Conservation (phyloP, 2,329 filamentous ascomycete genomes). For the Macrophomina pseudophaseolina region DNA sequence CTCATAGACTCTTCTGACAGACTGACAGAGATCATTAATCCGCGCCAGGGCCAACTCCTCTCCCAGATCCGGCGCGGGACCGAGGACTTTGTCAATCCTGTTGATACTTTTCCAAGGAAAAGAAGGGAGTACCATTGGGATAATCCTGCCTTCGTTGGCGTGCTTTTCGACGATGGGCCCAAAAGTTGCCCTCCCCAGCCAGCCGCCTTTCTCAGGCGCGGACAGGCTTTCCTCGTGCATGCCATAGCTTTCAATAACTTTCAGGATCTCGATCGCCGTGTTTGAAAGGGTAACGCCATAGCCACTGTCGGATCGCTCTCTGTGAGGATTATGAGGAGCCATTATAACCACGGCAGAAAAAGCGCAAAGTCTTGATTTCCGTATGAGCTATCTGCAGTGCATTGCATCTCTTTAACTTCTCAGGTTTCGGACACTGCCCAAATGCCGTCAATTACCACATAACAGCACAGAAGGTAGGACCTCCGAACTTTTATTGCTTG, state of each 20-base stretch:
- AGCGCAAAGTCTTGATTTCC: no score
- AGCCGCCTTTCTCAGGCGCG: background rate
- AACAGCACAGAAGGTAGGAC: no score
- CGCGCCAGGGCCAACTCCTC: slow-evolving; percentile 49
- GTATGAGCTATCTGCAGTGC: no score
- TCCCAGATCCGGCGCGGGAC: slow-evolving; percentile 48
- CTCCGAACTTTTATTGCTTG: no score
- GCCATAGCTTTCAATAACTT: background rate
- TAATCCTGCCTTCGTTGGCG: slow-evolving; percentile 34
- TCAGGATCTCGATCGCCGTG: background rate
- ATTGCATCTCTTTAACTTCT: no score
- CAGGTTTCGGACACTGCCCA: no score
- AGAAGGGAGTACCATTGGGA: slow-evolving; percentile 53
- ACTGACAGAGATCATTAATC: slow-evolving; percentile 48
- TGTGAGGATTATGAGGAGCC: background rate
- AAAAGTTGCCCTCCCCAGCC: slow-evolving; percentile 21
- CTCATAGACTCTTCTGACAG: slow-evolving; percentile 46
- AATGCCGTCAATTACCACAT: no score
- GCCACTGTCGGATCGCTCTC: background rate
- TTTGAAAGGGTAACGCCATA: background rate
- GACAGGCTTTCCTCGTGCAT: background rate
- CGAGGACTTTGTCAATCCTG: slow-evolving; percentile 59
- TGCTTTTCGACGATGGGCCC: slow-evolving; percentile 27
- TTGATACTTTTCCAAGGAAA: slow-evolving; percentile 69
- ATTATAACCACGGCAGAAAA: no score